phyloP scores from a whole-genome alignment of 2,329 filamentous ascomycete genomes.

The Oidium heveae region DNA sequence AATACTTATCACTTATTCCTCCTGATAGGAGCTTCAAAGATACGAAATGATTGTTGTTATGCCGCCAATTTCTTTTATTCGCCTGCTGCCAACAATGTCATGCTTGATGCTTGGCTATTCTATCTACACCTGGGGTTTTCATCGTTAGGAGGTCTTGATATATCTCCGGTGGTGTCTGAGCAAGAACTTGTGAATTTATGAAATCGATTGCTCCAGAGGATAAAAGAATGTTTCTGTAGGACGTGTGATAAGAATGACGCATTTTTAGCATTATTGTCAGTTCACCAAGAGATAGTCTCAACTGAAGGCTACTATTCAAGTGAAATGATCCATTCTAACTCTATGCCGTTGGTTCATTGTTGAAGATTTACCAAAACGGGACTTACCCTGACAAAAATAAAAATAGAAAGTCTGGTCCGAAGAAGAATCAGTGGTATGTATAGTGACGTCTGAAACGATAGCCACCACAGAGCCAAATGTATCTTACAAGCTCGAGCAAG shows the following conservation, averaged over 20 bases:
- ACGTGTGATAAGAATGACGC: not conserved
- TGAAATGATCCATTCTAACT: not conserved
- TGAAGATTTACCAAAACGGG: not conserved
- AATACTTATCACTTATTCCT: not conserved
- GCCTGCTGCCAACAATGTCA: not conserved
- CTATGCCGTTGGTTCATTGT: not conserved
- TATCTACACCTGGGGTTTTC: not conserved
- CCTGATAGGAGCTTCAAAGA: not conserved
- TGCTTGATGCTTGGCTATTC: not conserved
- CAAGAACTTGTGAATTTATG: not conserved
- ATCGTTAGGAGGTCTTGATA: not conserved
- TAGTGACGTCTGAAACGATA: not conserved
- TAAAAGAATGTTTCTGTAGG: not conserved
- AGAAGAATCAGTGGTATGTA: too few species aligned
- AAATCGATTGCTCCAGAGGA: not conserved
- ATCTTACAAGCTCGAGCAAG: not conserved
- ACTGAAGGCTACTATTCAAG: not conserved
- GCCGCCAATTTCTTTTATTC: not conserved
- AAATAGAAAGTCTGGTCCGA: not conserved
- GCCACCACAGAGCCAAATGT: not conserved
- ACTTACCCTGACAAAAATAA: not conserved
- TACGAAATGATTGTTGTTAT: not conserved
- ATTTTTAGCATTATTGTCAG: not conserved
- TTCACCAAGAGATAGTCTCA: not conserved
- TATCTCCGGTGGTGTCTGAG: not conserved